phyloP scores from a whole-genome alignment of 768 basidiomycete species.

The Agrocybe pediades region DNA sequence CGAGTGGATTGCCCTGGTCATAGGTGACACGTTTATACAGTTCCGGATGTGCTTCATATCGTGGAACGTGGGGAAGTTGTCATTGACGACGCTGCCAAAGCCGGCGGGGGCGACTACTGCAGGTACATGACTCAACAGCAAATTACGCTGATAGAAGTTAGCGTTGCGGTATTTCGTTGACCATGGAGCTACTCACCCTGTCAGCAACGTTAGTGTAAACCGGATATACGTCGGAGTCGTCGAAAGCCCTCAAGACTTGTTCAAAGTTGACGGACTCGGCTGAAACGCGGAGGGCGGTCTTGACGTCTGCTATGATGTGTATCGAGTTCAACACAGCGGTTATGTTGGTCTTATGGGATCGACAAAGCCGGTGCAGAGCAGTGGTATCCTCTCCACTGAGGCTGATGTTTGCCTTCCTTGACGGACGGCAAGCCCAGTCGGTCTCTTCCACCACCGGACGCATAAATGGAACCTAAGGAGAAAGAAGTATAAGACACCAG shows the following conservation, averaged over 20 bases:
- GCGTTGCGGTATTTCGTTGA: too few relatives aligned
- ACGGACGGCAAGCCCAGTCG: background rate
- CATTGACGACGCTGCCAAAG: constrained; percentile 4
- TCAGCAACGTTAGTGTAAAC: constrained; percentile 6
- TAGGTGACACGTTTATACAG: background rate
- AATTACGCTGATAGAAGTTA: background rate
- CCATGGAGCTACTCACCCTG: background rate
- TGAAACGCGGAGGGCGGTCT: background rate
- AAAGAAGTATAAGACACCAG: too few relatives aligned
- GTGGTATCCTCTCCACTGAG: background rate
- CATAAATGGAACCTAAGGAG: background rate
- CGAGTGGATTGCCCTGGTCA: background rate
- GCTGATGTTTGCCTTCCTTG: background rate
- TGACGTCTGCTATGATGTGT: constrained; percentile 3
- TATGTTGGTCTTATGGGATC: background rate
- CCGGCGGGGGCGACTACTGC: background rate
- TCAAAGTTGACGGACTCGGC: background rate
- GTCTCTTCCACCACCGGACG: background rate
- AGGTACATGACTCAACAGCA: background rate
- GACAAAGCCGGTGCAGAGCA: background rate
- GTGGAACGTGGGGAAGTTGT: constrained; percentile 1
- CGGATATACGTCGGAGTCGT: background rate
- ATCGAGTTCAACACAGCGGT: constrained; percentile 2
- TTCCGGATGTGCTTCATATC: background rate
- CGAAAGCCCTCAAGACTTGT: background rate